A percentile compares a stretch with the other conserved stretches of the same genome.
phyloP scores from a whole-genome alignment of 2,329 filamentous ascomycete species.

The Talaromyces pinophilus region DNA sequence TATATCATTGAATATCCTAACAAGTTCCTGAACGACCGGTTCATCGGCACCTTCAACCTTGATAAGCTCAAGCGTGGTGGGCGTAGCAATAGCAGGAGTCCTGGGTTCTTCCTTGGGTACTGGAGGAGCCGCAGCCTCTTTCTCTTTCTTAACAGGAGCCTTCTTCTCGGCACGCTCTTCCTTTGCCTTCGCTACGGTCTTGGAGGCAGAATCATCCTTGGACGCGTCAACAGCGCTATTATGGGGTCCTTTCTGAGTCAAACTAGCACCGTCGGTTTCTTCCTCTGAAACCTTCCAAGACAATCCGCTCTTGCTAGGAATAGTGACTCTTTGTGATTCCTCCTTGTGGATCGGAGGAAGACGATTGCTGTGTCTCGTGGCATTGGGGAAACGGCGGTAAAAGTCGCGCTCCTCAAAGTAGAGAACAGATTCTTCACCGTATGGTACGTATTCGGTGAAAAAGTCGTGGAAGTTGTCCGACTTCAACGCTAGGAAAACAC shows the following conservation, averaged over 20 bases:
- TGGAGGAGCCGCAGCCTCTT: constrained; percentile 24
- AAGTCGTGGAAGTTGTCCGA: constrained; percentile 99
- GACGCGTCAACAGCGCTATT: constrained; percentile 45
- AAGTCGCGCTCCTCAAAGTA: constrained; percentile 97
- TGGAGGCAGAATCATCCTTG: constrained; percentile 27
- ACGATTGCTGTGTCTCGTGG: constrained; percentile 51
- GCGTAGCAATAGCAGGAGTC: constrained; percentile 49
- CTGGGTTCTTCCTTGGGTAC: constrained; percentile 38
- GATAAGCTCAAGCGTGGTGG: constrained; percentile 74
- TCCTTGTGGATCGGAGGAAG: constrained; percentile 41
- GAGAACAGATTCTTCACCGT: constrained; percentile 88
- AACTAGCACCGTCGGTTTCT: constrained; percentile 60
- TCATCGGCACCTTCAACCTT: constrained; percentile 75
- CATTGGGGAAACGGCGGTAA: constrained; percentile 74
- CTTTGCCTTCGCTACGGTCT: constrained; percentile 35
- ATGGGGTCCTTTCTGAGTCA: constrained; percentile 53
- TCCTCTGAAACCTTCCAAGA: constrained; percentile 74
- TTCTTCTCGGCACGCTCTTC: constrained; percentile 34
- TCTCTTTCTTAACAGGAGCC: constrained; percentile 31
- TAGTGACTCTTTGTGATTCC: constrained; percentile 71
- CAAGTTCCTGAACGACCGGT: constrained; percentile 86
- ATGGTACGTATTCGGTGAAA: constrained; percentile 96
- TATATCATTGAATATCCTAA: constrained; percentile 93
- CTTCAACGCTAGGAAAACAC: constrained; percentile 87
- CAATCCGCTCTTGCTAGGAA: constrained; percentile 81